Conservation (phyloP, 176 grass and related monocot genomes). For the sorghum (Sorghum bicolor) region Sorghum_bicolor_NCBIv3 NC_012875.2:54972001-54972500, state of each 20-base stretch:
- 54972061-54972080: background rate
- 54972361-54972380: background rate
- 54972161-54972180: constrained; percentile 2
- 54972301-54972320: background rate
- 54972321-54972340: constrained; percentile 24
- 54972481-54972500: constrained; percentile 19
- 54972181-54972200: background rate
- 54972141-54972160: constrained; percentile 32
- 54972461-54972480: background rate
- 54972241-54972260: background rate
- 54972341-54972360: background rate
- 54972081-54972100: constrained; percentile 3
- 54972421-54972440: constrained; percentile 20
- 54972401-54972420: constrained; percentile 7
- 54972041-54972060: background rate
- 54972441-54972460: constrained; percentile 1
- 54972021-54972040: constrained; percentile 39
- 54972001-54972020: background rate
- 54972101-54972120: constrained; percentile 13
- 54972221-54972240: background rate
- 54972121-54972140: background rate
- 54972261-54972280: background rate
- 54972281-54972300: background rate
- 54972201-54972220: background rate
- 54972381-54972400: constrained; percentile 20